Evolutionary conservation across 768 basidiomycete genomes (phyloP).

Genomic region (Holtermanniella nyarrowii): DNA sequence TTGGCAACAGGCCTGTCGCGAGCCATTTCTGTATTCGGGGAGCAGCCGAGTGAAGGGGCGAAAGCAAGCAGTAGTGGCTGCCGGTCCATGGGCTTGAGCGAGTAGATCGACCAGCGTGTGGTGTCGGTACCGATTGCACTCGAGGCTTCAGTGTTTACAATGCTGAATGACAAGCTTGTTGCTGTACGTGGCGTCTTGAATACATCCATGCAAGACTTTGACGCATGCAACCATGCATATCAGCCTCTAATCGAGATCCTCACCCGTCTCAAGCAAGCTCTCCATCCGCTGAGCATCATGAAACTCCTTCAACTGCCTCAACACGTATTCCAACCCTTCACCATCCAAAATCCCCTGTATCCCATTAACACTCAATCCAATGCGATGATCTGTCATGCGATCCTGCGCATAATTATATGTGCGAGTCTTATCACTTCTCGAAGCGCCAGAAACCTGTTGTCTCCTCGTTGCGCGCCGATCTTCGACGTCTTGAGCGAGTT

Average conservation of each 20-base stretch:
- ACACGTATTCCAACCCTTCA: slow-evolving; percentile 39
- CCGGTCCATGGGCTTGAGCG: too few relatives aligned
- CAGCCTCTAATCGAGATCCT: slow-evolving; percentile 29
- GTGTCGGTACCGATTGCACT: too few relatives aligned
- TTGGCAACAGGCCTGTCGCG: too few relatives aligned
- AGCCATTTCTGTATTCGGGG: too few relatives aligned
- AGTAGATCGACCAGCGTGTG: too few relatives aligned
- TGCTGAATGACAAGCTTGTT: too few relatives aligned
- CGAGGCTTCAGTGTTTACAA: too few relatives aligned
- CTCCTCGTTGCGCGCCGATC: slow-evolving; percentile 59
- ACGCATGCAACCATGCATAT: too few relatives aligned
- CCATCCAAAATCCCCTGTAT: slow-evolving; percentile 45
- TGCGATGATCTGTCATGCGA: slow-evolving; percentile 84
- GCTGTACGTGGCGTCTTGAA: too few relatives aligned
- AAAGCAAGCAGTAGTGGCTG: too few relatives aligned
- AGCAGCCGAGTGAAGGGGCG: too few relatives aligned
- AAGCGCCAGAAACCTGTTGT: slow-evolving; percentile 66
- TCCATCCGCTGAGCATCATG: slow-evolving; percentile 37
- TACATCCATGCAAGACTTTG: too few relatives aligned
- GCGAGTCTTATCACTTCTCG: slow-evolving; percentile 86
- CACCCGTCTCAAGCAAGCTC: slow-evolving; percentile 36
- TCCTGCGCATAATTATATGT: slow-evolving; percentile 96
- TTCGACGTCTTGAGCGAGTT: slow-evolving; percentile 59
- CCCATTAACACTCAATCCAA: slow-evolving; percentile 56
- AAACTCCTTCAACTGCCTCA: slow-evolving; percentile 36